Evolutionary conservation across 2,329 filamentous ascomycete genomes (phyloP).

Genomic region (Aspergillus chevalieri): DNA sequence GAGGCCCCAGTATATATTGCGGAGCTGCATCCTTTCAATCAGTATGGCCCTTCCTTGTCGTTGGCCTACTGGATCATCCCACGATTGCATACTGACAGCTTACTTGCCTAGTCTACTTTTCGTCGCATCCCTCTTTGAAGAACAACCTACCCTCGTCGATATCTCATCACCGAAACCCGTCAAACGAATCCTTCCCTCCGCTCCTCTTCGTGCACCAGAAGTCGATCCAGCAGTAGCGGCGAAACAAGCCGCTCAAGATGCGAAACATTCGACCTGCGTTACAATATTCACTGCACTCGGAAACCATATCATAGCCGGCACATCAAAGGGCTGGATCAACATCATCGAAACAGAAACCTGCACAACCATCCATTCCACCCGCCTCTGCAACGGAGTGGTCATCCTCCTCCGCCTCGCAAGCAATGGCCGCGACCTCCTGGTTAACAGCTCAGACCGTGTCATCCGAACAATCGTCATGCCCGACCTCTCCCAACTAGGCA

Average conservation of each 20-base stretch:
- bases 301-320: slow-evolving; percentile 84
- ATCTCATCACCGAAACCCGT: slow-evolving; percentile 62
- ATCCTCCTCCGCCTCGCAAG: slow-evolving; percentile 78
- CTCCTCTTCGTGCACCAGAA: slow-evolving; percentile 67
- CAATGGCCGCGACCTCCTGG: slow-evolving; percentile 79
- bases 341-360: slow-evolving; percentile 79
- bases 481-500: slow-evolving; percentile 53
- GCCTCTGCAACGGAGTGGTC: slow-evolving; percentile 79
- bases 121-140: slow-evolving; percentile 88
- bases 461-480: slow-evolving; percentile 89
- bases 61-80: background rate
- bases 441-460: slow-evolving; percentile 91
- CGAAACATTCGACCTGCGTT: slow-evolving; percentile 90
- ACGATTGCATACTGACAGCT: slow-evolving; percentile 1
- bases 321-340: slow-evolving; percentile 93
- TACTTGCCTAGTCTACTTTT: slow-evolving; percentile 63
- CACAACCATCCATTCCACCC: slow-evolving; percentile 81
- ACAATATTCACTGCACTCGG: slow-evolving; percentile 81
- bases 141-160: slow-evolving; percentile 83
- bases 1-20: slow-evolving; percentile 92
- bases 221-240: slow-evolving; percentile 55
- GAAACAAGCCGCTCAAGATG: slow-evolving; percentile 84
- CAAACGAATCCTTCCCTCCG: slow-evolving; percentile 73
- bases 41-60: slow-evolving; percentile 50
- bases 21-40: slow-evolving; percentile 85